A percentile compares a stretch with the other conserved stretches of the same genome.
phyloP scores from a whole-genome alignment of 1,284 basidiomycete species.

The Cutaneotrichosporon dermatis region DNA sequence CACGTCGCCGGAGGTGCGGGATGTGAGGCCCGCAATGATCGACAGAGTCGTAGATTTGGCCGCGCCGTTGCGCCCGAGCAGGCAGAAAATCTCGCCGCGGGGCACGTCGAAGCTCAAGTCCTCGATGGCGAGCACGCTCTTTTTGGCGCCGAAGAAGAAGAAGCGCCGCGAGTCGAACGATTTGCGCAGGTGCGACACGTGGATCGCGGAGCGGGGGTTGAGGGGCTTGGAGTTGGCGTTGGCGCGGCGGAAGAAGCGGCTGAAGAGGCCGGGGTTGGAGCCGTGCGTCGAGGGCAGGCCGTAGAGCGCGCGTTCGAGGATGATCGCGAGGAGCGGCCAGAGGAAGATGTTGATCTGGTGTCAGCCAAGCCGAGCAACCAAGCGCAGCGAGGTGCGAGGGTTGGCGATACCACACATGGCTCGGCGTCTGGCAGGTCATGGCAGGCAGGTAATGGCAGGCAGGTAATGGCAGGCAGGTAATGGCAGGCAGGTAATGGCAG shows the following conservation, averaged over 20 bases:
- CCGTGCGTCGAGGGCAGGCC: constrained; percentile 48
- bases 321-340: constrained; percentile 62
- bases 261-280: background rate
- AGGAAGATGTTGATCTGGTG: constrained; percentile 55
- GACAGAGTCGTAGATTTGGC: constrained; percentile 73
- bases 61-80: constrained; percentile 62
- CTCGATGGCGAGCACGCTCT: constrained; percentile 57
- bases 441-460: too few species aligned
- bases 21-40: constrained; percentile 61
- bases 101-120: constrained; percentile 65
- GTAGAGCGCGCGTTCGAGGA: constrained; percentile 61
- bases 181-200: constrained; percentile 26
- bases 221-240: background rate
- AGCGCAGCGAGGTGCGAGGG: too few species aligned
- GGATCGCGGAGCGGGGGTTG: constrained; percentile 20
- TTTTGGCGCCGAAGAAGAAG: constrained; percentile 36
- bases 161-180: constrained; percentile 23
- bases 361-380: background rate
- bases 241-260: background rate
- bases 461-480: too few species aligned
- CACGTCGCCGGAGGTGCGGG: constrained; percentile 59
- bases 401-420: constrained; percentile 27
- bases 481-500: too few species aligned
- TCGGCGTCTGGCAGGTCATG: too few species aligned
- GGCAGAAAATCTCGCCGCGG: constrained; percentile 65